Conservation (phyloP, 495 filamentous ascomycete species). For the Amniculicola lignicola region DNA sequence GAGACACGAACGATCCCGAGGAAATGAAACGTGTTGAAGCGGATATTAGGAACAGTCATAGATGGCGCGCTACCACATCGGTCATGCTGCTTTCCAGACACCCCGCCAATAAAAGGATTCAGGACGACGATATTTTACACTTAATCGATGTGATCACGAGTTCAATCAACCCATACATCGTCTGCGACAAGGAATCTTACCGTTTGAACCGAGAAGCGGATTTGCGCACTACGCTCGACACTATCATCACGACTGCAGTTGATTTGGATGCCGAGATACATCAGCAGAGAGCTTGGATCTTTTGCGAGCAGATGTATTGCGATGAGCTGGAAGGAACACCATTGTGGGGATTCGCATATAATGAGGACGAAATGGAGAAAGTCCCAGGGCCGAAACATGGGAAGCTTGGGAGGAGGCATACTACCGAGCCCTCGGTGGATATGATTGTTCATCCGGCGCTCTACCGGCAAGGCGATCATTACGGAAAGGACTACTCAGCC, state of each 20-base stretch:
- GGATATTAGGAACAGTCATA: not conserved
- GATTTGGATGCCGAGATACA: conserved; percentile 1
- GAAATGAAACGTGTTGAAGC: not conserved
- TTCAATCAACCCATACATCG: not conserved
- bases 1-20: not conserved
- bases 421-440: not conserved
- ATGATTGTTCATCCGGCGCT: conserved; percentile 1
- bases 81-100: not conserved
- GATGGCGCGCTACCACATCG: conserved; percentile 2
- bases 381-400: not conserved
- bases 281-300: conserved; percentile 1
- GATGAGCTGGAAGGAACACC: not conserved
- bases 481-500: not conserved
- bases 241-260: not conserved
- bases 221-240: not conserved
- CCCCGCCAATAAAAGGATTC: not conserved
- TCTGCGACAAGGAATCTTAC: not conserved
- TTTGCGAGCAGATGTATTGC: not conserved
- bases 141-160: not conserved
- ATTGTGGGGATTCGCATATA: not conserved
- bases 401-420: not conserved
- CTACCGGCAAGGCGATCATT: not conserved
- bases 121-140: not conserved
- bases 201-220: not conserved
- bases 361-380: not conserved